Base-by-base conservation (phyloP, 352 stramenopile species). In the Phytophthora rubi region DNA sequence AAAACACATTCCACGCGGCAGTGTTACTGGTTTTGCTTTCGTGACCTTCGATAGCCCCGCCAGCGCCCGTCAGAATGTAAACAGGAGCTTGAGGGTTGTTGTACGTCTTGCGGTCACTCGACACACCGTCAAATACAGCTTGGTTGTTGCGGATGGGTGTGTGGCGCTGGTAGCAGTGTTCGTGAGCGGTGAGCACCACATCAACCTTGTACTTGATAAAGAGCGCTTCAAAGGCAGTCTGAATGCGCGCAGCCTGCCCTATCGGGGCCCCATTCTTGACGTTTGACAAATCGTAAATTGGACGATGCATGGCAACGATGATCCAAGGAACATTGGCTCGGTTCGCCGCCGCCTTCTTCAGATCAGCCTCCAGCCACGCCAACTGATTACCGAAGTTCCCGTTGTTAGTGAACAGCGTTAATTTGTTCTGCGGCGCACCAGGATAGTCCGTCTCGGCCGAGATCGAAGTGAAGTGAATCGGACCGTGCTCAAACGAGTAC, bases 401-500 rank as follows among this genome's bases (percentile, higher is more conserved):
- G 65, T 87, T 77, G 54, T 70, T 66, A 58, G 61, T 52, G 15
- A 59, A 76, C 15, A 63, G 52, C 15, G 68, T 79, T 48, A 77
- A 75, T 61, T 76, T 62, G 55, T 90, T 91, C 26, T 30, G 69
- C 0, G 80, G 81, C 6, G 71, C 75, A 7, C 54, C 64, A 0
- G 44, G 53, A 53, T 86, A 88, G 65, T 89, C 77, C 16, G 82
- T 95, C 73, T 98, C 91, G 13, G 80, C 79, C 44, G 86, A 91
- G 37, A 97, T 83, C 16, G 81, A 75, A 7, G 88, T 91, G 56
- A 94, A 87, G 68, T 97, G 91, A 12, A 95, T 67, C 18, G 76
- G 70, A 2, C 83, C 88, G 57, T 96, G 71, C 23, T 97, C 81
- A 57, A 96, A 97, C 18, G 85, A 94, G 73, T 97, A 92, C 85